Conservation (phyloP, 169 alveolate genomes). For the Plasmodium yoelii region DNA sequence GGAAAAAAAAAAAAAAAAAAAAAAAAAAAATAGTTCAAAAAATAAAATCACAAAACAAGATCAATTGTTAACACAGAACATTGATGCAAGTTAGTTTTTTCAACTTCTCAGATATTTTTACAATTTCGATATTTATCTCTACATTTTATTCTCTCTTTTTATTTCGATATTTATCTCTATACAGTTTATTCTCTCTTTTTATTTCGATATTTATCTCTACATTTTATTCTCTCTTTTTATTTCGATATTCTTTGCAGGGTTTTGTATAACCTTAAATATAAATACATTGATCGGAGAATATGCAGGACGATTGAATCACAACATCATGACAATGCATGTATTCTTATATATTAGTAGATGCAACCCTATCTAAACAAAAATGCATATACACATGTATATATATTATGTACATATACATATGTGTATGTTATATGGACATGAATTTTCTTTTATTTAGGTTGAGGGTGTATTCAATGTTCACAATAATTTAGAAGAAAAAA, state of each 20-base stretch:
- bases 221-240: background rate
- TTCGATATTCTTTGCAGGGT: constrained; percentile 9
- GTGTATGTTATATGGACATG: background rate
- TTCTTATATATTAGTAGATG: background rate
- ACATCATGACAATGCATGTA: constrained; percentile 59
- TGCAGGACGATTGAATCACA: constrained; percentile 24
- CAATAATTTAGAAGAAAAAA: constrained; percentile 9
- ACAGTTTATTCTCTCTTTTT: no score
- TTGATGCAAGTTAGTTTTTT: constrained; percentile 33
- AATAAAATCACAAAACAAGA: constrained; percentile 3
- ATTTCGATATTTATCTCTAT: background rate
- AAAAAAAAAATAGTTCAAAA: constrained; percentile 22
- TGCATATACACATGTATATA: background rate
- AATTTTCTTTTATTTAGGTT: constrained; percentile 8
- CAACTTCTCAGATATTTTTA: background rate
- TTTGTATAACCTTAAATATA: constrained; percentile 51
- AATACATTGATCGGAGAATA: constrained; percentile 51
- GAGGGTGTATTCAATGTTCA: constrained; percentile 60
- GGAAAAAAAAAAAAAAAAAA: constrained; percentile 43
- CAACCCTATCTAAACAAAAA: background rate
- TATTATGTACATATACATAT: background rate
- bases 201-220: background rate
- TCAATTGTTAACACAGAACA: constrained; percentile 15
- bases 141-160: background rate
- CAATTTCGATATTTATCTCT: background rate